Evolutionary conservation across 139 green algal species (phyloP), one percentile per base, ranked within the genome.

Genomic region (Chlorella sorokiniana): DNA sequence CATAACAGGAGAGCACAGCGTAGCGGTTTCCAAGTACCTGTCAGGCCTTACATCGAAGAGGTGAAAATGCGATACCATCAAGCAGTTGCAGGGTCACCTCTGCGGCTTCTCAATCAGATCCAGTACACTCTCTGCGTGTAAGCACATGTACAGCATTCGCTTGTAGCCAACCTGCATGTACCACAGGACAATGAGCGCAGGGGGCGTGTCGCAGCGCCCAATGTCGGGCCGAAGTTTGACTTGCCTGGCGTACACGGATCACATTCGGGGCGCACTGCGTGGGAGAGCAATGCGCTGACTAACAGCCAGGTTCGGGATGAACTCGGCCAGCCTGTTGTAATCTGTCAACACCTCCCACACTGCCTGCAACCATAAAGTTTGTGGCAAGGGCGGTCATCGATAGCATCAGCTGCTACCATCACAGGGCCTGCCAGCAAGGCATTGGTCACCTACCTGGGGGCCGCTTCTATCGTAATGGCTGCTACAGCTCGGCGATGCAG

Each of bases 261-360:
- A 93, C 42, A 29, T 87, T 80, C 31, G 48, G 31, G 83, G 78
- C 18, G 78, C 68, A 4, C 51, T 74, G 25, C 29, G 48, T 25
- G 85, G 85, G 25, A 85, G 65, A 22, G 67, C 62, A 14, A 94
- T 76, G 56, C 83, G 69, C 78, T 91, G 76, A 59, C 84, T 90
- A 14, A 85, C 79, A 4, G 82, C 85, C n/a, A 94, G 65, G 69
- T 89, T 88, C 23, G 90, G 90, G 59, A 93, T 77, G 41, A 94
- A 86, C n/a, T 89, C 83, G 0, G 86, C 69, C 38, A 94, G 67
- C 1, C 62, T 54, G 52, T 90, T 70, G 61, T 93, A 94, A 67
- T 92, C 87, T 18, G 75, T 81, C 16, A 81, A 59, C 75, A 81
- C 75, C 4, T 44, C 40, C 75, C 75, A 81, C 40, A 81, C 75